Evolutionary conservation across 1,139 yeast species (phyloP).

Genomic region (Eremothecium coryli): DNA sequence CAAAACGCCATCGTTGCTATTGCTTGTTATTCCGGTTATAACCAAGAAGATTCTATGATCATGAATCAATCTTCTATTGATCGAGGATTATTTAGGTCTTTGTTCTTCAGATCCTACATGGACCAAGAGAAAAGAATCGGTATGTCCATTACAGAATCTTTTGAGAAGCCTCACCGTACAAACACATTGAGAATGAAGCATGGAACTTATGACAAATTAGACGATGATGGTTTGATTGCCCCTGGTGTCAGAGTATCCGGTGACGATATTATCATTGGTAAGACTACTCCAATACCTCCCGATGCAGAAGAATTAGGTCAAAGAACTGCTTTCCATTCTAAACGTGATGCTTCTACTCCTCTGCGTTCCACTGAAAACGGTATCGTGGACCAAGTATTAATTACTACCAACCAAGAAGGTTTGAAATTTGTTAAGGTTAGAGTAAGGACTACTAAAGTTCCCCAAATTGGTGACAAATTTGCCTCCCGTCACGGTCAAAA

Average conservation of each 20-base stretch:
- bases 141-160: conserved; percentile 93
- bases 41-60: conserved; percentile 99
- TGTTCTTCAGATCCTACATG: conserved; percentile 95
- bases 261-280: conserved; percentile 96
- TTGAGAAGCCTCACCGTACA: conserved; percentile 90
- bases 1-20: conserved; percentile 98
- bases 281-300: conserved; percentile 96
- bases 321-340: conserved; percentile 94
- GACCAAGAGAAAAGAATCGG: conserved; percentile 98
- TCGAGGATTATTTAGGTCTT: conserved; percentile 89
- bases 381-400: conserved; percentile 93
- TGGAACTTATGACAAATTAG: conserved; percentile 95
- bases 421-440: conserved; percentile 94
- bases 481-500: conserved; percentile 99
- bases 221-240: conserved; percentile 94
- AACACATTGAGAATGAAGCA: conserved; percentile 92
- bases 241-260: conserved; percentile 99
- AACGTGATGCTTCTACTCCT: conserved; percentile 97
- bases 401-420: conserved; percentile 97
- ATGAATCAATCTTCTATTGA: conserved; percentile 98
- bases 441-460: conserved; percentile 96
- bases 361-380: conserved; percentile 95
- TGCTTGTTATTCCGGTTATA: conserved; percentile 95
- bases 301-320: conserved; percentile 98
- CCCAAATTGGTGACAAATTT: conserved; percentile 98